Conservation (phyloP, 2,329 filamentous ascomycete species). For the Westerdykella ornata region DNA sequence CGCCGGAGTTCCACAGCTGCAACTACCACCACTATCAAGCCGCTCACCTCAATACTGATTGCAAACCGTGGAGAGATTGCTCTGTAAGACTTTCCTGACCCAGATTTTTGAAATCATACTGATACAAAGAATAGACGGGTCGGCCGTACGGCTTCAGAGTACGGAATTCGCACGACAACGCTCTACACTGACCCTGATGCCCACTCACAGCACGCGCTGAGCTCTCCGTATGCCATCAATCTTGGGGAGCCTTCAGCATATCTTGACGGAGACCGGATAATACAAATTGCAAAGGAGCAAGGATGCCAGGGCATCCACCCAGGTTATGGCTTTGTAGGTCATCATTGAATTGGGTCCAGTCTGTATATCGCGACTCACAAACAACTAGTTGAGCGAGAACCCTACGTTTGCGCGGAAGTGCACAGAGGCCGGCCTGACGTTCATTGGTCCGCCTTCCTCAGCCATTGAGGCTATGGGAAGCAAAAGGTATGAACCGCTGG, state of each 20-base stretch:
- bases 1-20: slow-evolving; percentile 29
- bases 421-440: slow-evolving; percentile 81
- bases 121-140: slow-evolving; percentile 55
- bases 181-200: slow-evolving; percentile 92
- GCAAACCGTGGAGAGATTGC: slow-evolving; percentile 97
- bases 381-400: slow-evolving; percentile 68
- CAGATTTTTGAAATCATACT: background rate
- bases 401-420: slow-evolving; percentile 82
- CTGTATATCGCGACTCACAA: slow-evolving; percentile 9
- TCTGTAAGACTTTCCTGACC: slow-evolving; percentile 44
- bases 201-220: slow-evolving; percentile 77
- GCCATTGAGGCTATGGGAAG: slow-evolving; percentile 82
- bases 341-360: background rate
- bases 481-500: slow-evolving; percentile 55
- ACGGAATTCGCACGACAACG: slow-evolving; percentile 89
- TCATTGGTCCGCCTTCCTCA: slow-evolving; percentile 80
- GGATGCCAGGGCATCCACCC: slow-evolving; percentile 90
- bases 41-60: slow-evolving; percentile 76
- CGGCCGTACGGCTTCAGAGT: slow-evolving; percentile 74
- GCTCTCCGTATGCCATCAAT: slow-evolving; percentile 75
- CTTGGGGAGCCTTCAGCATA: slow-evolving; percentile 80
- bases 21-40: slow-evolving; percentile 22
- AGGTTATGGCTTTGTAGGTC: slow-evolving; percentile 73
- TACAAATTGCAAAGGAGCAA: slow-evolving; percentile 75
- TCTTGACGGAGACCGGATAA: slow-evolving; percentile 88